Base-by-base conservation (phyloP, 2,329 filamentous ascomycete species). In the Nannizziopsis arthrosporioides region DNA sequence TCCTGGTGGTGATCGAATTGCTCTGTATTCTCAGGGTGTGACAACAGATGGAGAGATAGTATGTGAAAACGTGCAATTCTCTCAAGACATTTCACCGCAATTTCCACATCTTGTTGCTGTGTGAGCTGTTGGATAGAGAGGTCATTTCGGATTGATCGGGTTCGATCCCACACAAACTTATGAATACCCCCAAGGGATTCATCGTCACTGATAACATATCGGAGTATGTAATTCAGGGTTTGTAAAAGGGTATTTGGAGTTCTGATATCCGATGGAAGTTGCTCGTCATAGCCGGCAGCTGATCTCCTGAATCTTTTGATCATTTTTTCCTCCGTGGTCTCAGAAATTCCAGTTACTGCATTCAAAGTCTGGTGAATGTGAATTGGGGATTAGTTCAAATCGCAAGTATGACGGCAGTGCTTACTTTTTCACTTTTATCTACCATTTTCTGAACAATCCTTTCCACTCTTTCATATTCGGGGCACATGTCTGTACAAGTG, bases 161-260 rank as follows among this genome's bases (percentile, higher is more conserved):
- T 81, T 14, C 79, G 72, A 58, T 82, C 78, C 79, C 79, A 82
- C 19, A 82, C 71, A 59, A 81, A 82, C 51, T 74, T 73, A 56
- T 81, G 76, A 10, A 80, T 71, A n/a, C 69, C 60, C 1, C 66
- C 70, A 44, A 78, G 64, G 30, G 67, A 63, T 14, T 74, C 68
- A 17, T 65, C 61, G 22, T 75, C 71, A 36, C 68, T 68, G 48
- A 81, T 63, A 7, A 81, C 63, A 54, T 71, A 59, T 37, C 72
- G 65, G n/a, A 73, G 64, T 47, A 64, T 63, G 54, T 74, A 73
- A 47, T 74, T 69, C 51, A 70, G 64, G 5, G 69, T 69, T 51
- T 68, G 66, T 37, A 69, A 61, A 10, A 73, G 62, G 1, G 70
- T 66, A 19, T 62, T 61, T 5, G 79, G 78, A 15, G 77, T 78